Base-by-base conservation (phyloP, 2,329 filamentous ascomycete species). In the Ilyonectria mors-panacis region DNA sequence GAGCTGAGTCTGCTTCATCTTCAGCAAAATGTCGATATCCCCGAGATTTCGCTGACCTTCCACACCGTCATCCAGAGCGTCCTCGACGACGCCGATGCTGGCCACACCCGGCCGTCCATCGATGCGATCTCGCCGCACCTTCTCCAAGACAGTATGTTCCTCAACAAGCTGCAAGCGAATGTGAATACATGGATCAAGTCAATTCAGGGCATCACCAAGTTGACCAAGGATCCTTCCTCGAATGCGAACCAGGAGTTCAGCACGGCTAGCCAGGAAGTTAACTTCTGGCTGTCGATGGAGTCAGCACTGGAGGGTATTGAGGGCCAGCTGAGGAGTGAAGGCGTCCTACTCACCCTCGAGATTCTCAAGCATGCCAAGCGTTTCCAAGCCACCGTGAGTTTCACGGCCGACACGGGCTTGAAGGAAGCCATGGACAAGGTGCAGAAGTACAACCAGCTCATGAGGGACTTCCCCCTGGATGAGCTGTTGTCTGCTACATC, bases 151-250 rank as follows among this genome's bases (percentile, higher is more conserved):
- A 97, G 94, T 76, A 90, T 91, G 12, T 97, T 99, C 73, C 91
- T 98, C 76, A 99, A 99, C 81, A 94, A 92, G 74, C 86, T 99
- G 42, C 96, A 98, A 79, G 92, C 93, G 57, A 96, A 92, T 55
- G 96, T 98, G 67, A 99, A 98, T 80, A 92, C 92, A 70, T 99
- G 96, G 96, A 99, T 99, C 83, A 97, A 97, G 83, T 97, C 95
- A 12, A 99, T 99, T 71, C 95, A 98, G 80, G 92, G 92, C 54
- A 97, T 98, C 74, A 99, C 96, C 44, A 97, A 97, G 82, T 93
- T 97, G 85, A 94, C 94, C 45, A 91, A 94, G 76, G 96, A 99
- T 75, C 91, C 94, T 1, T 85, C 86, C 5, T 88, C 85, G 78
- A 91, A 79, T 86, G 88, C 71, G 87, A 81, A 80, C 61, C 83